Evolutionary conservation across 768 basidiomycete genomes (phyloP).

Genomic region (Boletus patriciae): DNA sequence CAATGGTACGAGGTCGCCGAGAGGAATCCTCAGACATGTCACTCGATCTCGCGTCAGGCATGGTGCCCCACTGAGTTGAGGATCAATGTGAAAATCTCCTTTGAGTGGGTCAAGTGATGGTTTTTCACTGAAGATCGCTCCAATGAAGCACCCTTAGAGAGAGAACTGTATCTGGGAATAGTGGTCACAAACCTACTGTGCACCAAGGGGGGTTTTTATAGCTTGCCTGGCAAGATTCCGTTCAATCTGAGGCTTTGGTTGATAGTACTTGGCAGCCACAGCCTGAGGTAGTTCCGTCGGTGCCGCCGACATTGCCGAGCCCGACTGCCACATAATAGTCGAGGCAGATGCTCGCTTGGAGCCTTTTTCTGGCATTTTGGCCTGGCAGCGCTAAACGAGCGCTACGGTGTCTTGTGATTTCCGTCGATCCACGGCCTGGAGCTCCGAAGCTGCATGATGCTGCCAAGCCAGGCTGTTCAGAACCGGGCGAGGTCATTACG

Average conservation of each 20-base stretch:
- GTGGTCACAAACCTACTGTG: not conserved
- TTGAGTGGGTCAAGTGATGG: not conserved
- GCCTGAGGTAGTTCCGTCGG: not conserved
- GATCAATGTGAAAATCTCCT: not conserved
- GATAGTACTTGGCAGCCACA: not conserved
- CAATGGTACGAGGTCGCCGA: conserved; percentile 42
- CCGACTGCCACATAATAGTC: no score
- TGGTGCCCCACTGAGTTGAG: not conserved
- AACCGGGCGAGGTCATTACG: not conserved
- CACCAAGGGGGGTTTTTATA: conserved; percentile 4
- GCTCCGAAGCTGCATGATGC: no score
- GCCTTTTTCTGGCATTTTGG: no score
- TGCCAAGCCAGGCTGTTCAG: not conserved
- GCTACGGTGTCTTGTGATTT: no score
- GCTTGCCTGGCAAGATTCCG: not conserved
- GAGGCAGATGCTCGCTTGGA: no score
- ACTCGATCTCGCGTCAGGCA: conserved; percentile 14
- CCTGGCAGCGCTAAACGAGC: no score
- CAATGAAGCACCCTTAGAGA: not conserved
- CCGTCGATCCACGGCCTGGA: no score
- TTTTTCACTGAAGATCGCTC: not conserved
- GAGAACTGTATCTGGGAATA: not conserved
- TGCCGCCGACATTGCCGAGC: no score
- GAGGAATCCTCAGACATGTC: not conserved
- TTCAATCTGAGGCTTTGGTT: not conserved